Conservation (phyloP, 2,329 filamentous ascomycete species). For the Ceratocystis smalleyi region DNA sequence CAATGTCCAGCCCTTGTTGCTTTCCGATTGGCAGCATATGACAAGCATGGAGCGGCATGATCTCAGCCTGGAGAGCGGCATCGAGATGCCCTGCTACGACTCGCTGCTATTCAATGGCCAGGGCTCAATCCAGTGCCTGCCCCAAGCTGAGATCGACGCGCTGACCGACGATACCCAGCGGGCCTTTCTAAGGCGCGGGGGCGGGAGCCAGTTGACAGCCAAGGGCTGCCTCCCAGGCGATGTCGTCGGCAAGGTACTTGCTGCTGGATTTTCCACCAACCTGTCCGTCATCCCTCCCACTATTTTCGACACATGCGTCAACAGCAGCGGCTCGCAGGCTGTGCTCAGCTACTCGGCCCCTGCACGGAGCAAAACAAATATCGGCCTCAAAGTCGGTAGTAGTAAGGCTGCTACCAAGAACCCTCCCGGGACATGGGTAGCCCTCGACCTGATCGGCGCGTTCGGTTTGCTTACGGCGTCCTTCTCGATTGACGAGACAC, state of each 20-base stretch:
- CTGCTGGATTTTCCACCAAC: slow-evolving; percentile 12
- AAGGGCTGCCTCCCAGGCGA: slow-evolving; percentile 25
- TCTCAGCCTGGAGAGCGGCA: slow-evolving; percentile 28
- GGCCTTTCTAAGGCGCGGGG: slow-evolving; percentile 21
- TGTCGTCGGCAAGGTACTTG: slow-evolving; percentile 10
- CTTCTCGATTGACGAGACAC: slow-evolving; percentile 37
- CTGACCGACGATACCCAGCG: slow-evolving; percentile 25
- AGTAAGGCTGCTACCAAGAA: neutral
- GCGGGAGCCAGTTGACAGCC: slow-evolving; percentile 26
- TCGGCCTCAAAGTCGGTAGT: neutral
- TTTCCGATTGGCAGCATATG: slow-evolving; percentile 42
- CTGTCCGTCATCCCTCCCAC: slow-evolving; percentile 26
- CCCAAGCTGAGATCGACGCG: slow-evolving; percentile 29
- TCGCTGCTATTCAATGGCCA: slow-evolving; percentile 48
- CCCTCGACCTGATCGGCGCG: slow-evolving; percentile 40
- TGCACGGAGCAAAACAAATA: neutral
- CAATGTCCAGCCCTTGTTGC: slow-evolving; percentile 32
- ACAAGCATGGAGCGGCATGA: slow-evolving; percentile 34
- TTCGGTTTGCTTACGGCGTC: slow-evolving; percentile 31
- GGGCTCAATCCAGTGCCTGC: slow-evolving; percentile 38
- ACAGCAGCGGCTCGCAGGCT: slow-evolving; percentile 27
- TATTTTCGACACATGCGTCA: slow-evolving; percentile 32
- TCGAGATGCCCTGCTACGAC: slow-evolving; percentile 43
- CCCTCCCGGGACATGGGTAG: slow-evolving; percentile 31
- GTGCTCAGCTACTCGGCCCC: slow-evolving; percentile 30